Conservation (phyloP, 164 flowering plant genomes). For the Berberis vulgaris region DNA sequence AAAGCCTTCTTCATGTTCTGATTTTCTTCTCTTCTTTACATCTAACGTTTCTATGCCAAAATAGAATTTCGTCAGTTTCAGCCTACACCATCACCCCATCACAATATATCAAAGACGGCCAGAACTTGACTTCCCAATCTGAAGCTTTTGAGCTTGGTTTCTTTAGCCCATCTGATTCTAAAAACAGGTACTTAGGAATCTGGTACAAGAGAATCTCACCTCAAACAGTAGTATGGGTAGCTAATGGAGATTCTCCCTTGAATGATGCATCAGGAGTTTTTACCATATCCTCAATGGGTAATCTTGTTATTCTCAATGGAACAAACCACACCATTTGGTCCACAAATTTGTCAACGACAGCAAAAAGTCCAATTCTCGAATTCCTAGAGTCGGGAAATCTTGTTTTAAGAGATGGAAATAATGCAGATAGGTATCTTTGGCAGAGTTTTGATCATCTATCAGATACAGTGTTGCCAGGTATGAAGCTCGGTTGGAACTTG, state of each 20-base stretch:
- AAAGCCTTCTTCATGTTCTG: no score
- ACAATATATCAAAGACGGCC: background rate
- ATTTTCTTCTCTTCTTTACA: no score
- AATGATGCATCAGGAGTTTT: slow-evolving; percentile 5
- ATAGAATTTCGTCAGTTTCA: background rate
- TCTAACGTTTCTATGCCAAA: no score
- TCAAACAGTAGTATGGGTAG: slow-evolving; percentile 7
- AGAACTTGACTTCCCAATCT: background rate
- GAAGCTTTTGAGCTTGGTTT: background rate
- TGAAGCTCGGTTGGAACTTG: slow-evolving; percentile 4
- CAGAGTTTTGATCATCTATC: slow-evolving; percentile 10
- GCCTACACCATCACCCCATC: background rate
- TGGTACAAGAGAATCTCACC: slow-evolving; percentile 5
- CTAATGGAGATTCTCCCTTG: slow-evolving; percentile 1
- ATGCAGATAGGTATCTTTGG: background rate
- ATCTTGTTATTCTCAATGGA: slow-evolving; percentile 2
- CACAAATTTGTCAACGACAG: background rate
- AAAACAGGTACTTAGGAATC: background rate
- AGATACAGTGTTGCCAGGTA: slow-evolving; percentile 3
- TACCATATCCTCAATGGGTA: background rate
- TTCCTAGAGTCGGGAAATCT: slow-evolving; percentile 11
- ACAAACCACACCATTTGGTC: slow-evolving; percentile 2
- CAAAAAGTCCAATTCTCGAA: background rate
- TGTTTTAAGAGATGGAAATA: background rate
- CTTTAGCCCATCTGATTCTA: background rate